These are phyloP conservation scores for Inonotus hispidus DNA, from an alignment of 1,284 basidiomycete genomes.

Conservation along the genomic window DNA sequence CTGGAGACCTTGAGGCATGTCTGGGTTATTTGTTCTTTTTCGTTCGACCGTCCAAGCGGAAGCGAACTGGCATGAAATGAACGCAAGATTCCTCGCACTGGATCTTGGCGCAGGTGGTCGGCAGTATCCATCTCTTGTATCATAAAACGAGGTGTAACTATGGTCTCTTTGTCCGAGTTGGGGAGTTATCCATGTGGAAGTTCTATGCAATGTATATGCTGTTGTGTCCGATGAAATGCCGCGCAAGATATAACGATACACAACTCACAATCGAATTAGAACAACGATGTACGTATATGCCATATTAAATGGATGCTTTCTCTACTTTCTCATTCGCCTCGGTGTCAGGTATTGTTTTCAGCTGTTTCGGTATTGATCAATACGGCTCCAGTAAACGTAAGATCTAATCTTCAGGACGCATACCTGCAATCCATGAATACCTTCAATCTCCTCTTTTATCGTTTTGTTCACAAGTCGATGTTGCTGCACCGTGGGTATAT, in stretches of 20 bases:
- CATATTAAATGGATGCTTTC: neutral
- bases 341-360: slow-evolving; percentile 16
- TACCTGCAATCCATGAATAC: slow-evolving; percentile 94
- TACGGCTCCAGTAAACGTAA: neutral
- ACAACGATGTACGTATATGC: too few relatives aligned
- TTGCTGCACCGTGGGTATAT: slow-evolving; percentile 86
- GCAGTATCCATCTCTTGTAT: neutral
- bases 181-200: neutral
- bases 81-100: neutral
- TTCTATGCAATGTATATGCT: neutral
- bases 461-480: slow-evolving; percentile 87
- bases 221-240: too few relatives aligned
- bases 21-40: neutral
- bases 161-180: neutral
- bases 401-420: neutral
- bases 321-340: neutral
- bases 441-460: slow-evolving; percentile 86
- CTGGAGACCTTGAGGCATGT: neutral
- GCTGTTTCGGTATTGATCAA: neutral
- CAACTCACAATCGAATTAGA: too few relatives aligned
- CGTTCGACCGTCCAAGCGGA: neutral
- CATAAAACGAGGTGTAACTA: neutral
- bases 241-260: too few relatives aligned
- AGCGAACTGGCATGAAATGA: neutral
- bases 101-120: neutral